Percentiles rank a stretch among this genome's conserved stretches.
Evolutionary conservation across 495 filamentous ascomycete species (phyloP).

Genomic region (Hypomontagnella monticulosa): DNA sequence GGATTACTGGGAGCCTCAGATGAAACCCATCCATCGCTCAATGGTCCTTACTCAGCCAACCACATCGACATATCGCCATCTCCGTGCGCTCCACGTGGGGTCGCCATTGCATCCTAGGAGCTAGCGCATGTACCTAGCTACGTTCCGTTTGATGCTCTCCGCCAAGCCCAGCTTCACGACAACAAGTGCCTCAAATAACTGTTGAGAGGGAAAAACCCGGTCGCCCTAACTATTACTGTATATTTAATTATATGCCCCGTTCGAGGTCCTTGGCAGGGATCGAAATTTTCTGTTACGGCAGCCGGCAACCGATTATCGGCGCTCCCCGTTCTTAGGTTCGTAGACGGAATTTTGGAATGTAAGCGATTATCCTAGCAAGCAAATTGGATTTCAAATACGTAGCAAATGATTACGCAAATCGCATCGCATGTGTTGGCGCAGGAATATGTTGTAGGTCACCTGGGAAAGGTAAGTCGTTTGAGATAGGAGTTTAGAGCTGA

Average conservation of each 20-base stretch:
- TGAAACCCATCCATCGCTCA: background rate
- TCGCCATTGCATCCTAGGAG: slow-evolving; percentile 15
- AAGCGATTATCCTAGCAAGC: background rate
- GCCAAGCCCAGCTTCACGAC: slow-evolving; percentile 32
- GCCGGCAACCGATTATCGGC: slow-evolving; percentile 15
- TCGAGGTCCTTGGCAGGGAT: slow-evolving; percentile 20
- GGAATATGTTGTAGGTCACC: background rate
- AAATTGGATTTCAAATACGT: background rate
- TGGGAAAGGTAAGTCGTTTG: background rate
- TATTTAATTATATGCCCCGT: background rate
- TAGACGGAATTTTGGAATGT: background rate
- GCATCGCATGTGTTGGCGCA: background rate
- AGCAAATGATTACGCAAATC: slow-evolving; percentile 11
- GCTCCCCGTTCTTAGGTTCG: slow-evolving; percentile 7
- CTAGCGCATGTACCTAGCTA: background rate
- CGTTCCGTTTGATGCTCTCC: slow-evolving; percentile 26
- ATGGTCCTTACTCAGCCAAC: slow-evolving; percentile 38
- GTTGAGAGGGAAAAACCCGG: slow-evolving; percentile 1
- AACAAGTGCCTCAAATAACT: slow-evolving; percentile 28
- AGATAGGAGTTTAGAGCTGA: too few species aligned
- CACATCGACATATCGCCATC: slow-evolving; percentile 11
- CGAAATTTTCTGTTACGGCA: slow-evolving; percentile 5
- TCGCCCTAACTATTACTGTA: background rate
- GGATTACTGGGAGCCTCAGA: slow-evolving; percentile 29
- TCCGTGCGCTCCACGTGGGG: slow-evolving; percentile 34